Conservation (phyloP, 108 stramenopile genomes). For the Cyclotella cryptica region DNA sequence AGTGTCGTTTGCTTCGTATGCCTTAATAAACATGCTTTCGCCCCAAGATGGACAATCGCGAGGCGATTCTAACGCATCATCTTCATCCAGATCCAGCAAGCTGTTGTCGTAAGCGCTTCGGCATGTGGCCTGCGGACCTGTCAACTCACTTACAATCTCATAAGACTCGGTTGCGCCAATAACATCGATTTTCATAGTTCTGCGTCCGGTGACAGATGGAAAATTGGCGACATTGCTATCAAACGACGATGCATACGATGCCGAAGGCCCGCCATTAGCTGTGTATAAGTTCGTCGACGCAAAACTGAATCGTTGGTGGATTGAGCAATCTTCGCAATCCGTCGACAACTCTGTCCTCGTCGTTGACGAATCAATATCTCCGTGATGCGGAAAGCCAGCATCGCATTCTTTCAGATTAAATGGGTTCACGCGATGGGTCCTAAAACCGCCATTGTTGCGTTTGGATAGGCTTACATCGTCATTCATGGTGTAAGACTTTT, state of each 20-base stretch:
- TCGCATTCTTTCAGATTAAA: conserved; percentile 12
- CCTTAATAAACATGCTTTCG: conserved; percentile 13
- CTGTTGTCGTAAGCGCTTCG: conserved; percentile 3
- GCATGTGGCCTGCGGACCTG: neutral
- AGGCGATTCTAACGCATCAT: conserved; percentile 9
- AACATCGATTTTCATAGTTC: neutral
- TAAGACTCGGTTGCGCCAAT: conserved; percentile 4
- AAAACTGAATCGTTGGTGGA: conserved; percentile 31
- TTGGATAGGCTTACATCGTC: neutral
- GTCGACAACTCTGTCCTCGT: conserved; percentile 27
- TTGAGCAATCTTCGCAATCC: conserved; percentile 21
- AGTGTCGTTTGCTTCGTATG: neutral
- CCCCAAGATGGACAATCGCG: neutral
- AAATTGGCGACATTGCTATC: neutral
- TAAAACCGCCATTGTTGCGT: neutral
- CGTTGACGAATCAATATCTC: conserved; percentile 11
- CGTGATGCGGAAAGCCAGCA: neutral
- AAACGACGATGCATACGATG: conserved; percentile 14
- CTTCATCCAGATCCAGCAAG: conserved; percentile 28
- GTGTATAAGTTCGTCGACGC: neutral
- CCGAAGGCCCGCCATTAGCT: neutral
- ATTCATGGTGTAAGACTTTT: neutral
- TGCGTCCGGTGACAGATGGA: neutral
- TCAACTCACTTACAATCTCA: conserved; percentile 13
- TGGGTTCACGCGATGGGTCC: neutral